These are phyloP conservation scores for Hypoxylon intermedium DNA, from an alignment of 495 filamentous ascomycete species.

Conservation along the genomic window DNA sequence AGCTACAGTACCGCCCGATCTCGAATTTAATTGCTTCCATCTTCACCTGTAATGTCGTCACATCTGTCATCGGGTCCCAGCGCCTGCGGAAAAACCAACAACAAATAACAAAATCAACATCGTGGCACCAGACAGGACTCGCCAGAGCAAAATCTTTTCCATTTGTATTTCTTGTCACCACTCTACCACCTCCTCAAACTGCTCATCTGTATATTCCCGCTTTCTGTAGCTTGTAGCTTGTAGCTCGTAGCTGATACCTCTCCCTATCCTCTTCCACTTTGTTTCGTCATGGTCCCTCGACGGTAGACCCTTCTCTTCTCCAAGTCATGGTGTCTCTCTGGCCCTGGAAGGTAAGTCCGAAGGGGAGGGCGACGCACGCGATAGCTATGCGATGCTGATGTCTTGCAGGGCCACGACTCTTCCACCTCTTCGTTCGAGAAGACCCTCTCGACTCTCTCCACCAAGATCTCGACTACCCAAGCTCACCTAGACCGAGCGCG, in stretches of 20 bases:
- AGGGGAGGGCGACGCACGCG: not conserved
- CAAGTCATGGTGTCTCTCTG: constrained; percentile 79
- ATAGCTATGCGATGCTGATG: not conserved
- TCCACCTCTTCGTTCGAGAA: constrained; percentile 95
- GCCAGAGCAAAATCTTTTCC: not conserved
- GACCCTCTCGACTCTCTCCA: constrained; percentile 77
- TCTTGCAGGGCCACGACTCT: constrained; percentile 72
- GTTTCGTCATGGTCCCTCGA: constrained; percentile 33
- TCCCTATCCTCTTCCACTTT: not conserved
- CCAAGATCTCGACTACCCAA: constrained; percentile 77
- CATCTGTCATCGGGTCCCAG: constrained; percentile 26
- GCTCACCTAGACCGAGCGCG: constrained; percentile 74
- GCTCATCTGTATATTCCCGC: too few relatives aligned
- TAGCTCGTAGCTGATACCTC: too few relatives aligned
- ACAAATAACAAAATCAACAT: not conserved
- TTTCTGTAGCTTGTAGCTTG: too few relatives aligned
- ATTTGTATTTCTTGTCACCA: not conserved
- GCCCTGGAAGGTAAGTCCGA: constrained; percentile 77
- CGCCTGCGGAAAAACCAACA: too few relatives aligned
- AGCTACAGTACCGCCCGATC: too few relatives aligned
- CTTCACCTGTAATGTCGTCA: constrained; percentile 32
- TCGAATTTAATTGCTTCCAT: constrained; percentile 14
- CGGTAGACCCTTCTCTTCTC: constrained; percentile 24
- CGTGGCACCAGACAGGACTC: not conserved
- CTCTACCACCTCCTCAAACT: too few relatives aligned